A percentile compares a stretch with the other conserved stretches of the same genome.
Conservation (phyloP, 2,329 filamentous ascomycete species). For the Aspergillus cejpii region DNA sequence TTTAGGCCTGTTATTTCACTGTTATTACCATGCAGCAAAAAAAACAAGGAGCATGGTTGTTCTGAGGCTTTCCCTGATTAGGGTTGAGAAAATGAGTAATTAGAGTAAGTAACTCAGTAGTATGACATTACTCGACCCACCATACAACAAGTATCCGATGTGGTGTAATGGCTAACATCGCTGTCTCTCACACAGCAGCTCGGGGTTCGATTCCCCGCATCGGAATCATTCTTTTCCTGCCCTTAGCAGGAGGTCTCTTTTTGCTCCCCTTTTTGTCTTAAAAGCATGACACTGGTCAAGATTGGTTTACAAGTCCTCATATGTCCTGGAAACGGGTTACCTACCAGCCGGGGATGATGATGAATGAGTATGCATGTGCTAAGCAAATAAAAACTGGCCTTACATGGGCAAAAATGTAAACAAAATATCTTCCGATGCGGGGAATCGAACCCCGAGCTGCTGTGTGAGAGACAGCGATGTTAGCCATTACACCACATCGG, state of each 20-base stretch:
- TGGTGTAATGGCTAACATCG: not conserved
- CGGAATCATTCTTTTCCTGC: not conserved
- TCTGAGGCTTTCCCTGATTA: no score
- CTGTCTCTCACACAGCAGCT: not conserved
- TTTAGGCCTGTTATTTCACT: no score
- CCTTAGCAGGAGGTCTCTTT: not conserved
- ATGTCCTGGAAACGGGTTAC: no score
- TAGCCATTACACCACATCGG: not conserved
- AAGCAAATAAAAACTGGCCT: not conserved
- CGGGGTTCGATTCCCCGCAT: not conserved
- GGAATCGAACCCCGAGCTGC: not conserved
- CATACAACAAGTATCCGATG: not conserved
- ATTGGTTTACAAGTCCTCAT: no score
- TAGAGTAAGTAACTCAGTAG: not conserved
- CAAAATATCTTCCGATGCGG: not conserved
- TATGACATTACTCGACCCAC: not conserved
- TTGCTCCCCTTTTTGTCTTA: no score
- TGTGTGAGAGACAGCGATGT: slow-evolving; percentile 1
- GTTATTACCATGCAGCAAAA: no score
- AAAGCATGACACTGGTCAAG: no score
- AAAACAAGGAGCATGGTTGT: no score
- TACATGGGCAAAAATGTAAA: not conserved
- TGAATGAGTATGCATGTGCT: not conserved
- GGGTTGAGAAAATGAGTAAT: not conserved
- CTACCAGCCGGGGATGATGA: no score